Percentiles rank a stretch among this genome's conserved stretches.
Conservation (phyloP, 139 green algal genomes). For the Chlamydomonas eustigma region DNA sequence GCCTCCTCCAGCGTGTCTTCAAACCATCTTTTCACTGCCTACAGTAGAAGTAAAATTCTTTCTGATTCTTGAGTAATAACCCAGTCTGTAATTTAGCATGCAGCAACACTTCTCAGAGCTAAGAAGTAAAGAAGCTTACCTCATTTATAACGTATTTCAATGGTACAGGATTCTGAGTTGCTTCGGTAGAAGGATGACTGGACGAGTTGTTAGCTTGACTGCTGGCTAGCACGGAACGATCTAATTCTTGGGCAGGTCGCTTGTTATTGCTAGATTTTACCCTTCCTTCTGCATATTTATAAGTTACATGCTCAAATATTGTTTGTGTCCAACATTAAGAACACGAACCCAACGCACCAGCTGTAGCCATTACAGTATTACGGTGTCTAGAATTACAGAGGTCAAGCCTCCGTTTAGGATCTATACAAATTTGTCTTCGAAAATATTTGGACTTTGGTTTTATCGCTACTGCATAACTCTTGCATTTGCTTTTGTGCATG, state of each 20-base stretch:
- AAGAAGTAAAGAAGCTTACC: too few species aligned
- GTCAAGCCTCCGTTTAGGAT: too few species aligned
- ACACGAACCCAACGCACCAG: too few species aligned
- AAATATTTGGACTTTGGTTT: too few species aligned
- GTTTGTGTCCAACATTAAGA: too few species aligned
- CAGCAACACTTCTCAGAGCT: too few species aligned
- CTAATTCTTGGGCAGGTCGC: not conserved
- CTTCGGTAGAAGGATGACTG: not conserved
- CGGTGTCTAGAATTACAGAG: too few species aligned
- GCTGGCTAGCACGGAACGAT: not conserved
- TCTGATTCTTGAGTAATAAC: not conserved
- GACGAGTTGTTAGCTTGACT: not conserved
- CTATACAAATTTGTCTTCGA: too few species aligned
- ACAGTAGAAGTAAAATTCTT: not conserved
- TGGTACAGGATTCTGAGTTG: not conserved
- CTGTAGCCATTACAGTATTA: too few species aligned
- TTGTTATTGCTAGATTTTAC: not conserved
- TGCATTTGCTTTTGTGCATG: too few species aligned
- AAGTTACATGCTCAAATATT: too few species aligned
- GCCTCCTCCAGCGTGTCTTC: constrained; percentile 67
- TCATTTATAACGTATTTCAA: constrained; percentile 13
- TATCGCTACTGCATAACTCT: too few species aligned
- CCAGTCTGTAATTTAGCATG: not conserved
- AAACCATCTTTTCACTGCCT: constrained; percentile 74
- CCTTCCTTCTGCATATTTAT: not conserved